Evolutionary conservation across 2,329 filamentous ascomycete genomes (phyloP).

Genomic region (Pseudopithomyces maydicus): DNA sequence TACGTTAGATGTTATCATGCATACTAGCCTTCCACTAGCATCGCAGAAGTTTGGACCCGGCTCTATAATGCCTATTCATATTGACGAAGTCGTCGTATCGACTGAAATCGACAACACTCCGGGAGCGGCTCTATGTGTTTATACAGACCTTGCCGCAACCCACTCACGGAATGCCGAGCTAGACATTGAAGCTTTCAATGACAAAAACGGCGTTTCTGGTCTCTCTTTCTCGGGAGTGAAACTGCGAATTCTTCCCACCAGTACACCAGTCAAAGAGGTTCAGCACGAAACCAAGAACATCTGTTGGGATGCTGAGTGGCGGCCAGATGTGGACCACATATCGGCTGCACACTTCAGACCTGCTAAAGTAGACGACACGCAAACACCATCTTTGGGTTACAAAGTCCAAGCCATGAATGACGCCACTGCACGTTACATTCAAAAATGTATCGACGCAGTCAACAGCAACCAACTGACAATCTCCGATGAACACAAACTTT

Average conservation of each 20-base stretch:
- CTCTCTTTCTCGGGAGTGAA: neutral
- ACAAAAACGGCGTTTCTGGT: neutral
- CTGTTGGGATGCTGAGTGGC: neutral
- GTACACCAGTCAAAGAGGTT: neutral
- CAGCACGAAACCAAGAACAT: neutral
- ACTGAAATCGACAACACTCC: neutral
- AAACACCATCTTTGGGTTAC: neutral
- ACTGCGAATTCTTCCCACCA: neutral
- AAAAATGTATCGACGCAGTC: neutral
- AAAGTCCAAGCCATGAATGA: neutral
- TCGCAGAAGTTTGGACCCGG: neutral
- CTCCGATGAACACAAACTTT: neutral
- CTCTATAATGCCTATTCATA: neutral
- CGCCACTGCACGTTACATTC: neutral
- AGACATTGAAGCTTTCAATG: neutral
- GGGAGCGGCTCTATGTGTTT: neutral
- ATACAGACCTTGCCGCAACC: neutral
- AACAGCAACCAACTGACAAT: neutral
- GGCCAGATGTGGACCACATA: neutral
- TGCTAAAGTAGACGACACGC: neutral
- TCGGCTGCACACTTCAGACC: neutral
- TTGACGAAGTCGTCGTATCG: slow-evolving; percentile 1
- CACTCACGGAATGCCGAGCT: neutral
- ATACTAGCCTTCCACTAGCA: neutral
- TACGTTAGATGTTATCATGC: slow-evolving; percentile 5